These are phyloP conservation scores for Rubus idaeus DNA, from an alignment of 306 rosid species.

Conservation along the genomic window DNA sequence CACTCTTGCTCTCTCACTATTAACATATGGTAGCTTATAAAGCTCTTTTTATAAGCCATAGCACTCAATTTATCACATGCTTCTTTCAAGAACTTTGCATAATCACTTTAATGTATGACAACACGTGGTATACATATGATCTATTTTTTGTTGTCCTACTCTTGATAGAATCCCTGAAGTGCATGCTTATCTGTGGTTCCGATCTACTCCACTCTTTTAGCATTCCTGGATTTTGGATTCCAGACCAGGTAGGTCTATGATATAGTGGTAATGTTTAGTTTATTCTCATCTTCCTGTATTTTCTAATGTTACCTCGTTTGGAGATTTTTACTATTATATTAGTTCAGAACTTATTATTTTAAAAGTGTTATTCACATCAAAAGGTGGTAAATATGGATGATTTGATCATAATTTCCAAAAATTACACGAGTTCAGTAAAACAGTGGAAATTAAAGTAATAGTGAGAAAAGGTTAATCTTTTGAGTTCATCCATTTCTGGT, in stretches of 20 bases:
- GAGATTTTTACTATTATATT: neutral
- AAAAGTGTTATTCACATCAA: neutral
- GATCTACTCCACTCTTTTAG: constrained; percentile 82
- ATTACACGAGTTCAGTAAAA: neutral
- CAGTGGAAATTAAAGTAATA: neutral
- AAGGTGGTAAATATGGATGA: neutral
- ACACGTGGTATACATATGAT: neutral
- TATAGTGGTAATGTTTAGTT: neutral
- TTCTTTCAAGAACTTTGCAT: neutral
- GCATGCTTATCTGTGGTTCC: constrained; percentile 91
- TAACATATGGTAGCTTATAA: constrained; percentile 3
- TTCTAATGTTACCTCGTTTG: neutral
- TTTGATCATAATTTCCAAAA: neutral
- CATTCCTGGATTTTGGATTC: constrained; percentile 75
- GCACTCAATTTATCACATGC: neutral
- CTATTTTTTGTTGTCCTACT: constrained; percentile 22
- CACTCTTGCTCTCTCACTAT: neutral
- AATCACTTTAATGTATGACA: neutral
- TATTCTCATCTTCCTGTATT: neutral
- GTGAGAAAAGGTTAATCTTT: neutral
- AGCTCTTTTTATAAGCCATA: neutral
- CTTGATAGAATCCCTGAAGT: constrained; percentile 68
- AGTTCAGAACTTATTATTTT: neutral
- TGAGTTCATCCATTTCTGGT: neutral
- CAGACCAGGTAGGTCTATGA: constrained; percentile 54